These are phyloP conservation scores for Fusarium tanahbumbuense DNA, from an alignment of 2,329 filamentous ascomycete species.

Conservation along the genomic window DNA sequence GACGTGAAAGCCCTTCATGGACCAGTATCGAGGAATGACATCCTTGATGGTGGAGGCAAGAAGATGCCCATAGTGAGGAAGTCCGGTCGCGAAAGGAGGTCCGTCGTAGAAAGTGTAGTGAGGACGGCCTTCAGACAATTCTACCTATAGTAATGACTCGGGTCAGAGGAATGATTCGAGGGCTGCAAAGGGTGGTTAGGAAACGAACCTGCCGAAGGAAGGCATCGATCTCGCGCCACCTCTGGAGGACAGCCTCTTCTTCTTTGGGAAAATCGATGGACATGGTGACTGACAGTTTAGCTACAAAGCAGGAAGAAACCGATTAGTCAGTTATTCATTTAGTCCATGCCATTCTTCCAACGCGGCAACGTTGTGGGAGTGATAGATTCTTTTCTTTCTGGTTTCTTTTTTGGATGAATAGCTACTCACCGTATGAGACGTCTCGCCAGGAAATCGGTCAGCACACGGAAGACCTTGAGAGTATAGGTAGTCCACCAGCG, in stretches of 20 bases:
- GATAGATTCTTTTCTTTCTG: neutral
- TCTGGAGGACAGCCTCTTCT: conserved; percentile 84
- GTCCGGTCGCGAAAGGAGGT: conserved; percentile 79
- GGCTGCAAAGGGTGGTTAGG: neutral
- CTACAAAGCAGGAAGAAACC: conserved; percentile 16
- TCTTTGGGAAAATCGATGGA: conserved; percentile 93
- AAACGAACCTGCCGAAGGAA: conserved; percentile 80
- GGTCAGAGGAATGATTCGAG: conserved; percentile 13
- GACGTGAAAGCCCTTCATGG: conserved; percentile 95
- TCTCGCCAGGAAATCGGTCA: conserved; percentile 32
- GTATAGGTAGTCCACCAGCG: conserved; percentile 26
- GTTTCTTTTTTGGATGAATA: neutral
- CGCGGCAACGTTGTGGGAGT: neutral
- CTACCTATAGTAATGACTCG: conserved; percentile 58
- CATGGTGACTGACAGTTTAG: conserved; percentile 61
- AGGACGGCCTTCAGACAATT: conserved; percentile 83
- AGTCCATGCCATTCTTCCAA: conserved; percentile 2
- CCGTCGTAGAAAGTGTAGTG: conserved; percentile 97
- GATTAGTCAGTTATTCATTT: conserved; percentile 19
- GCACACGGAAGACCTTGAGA: conserved; percentile 22
- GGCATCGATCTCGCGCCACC: conserved; percentile 92
- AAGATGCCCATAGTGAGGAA: conserved; percentile 77
- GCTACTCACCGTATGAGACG: conserved; percentile 30
- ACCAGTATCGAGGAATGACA: conserved; percentile 96
- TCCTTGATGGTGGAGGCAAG: conserved; percentile 96